Evolutionary conservation across 768 basidiomycete genomes (phyloP), one percentile per base, ranked within the genome.

Genomic region (Hortiboletus campestris): DNA sequence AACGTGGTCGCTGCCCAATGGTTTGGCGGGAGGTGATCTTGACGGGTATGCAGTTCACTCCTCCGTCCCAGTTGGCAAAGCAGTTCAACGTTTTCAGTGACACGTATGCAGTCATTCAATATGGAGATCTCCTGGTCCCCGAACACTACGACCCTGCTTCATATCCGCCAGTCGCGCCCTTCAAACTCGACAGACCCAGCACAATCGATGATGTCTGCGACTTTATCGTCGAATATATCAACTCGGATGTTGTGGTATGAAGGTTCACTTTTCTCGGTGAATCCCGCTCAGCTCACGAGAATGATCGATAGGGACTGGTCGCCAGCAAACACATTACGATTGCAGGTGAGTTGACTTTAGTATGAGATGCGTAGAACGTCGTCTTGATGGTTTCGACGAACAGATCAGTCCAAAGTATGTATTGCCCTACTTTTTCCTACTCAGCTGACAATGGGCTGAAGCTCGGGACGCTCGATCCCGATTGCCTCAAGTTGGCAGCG

Each of bases 141-240:
- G 68, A 73, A 17, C 69, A 79, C 34, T 72, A 77, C 20, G 62
- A 69, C 0, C 75, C 88, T 17, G 84, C 82, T 10, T 62, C 70
- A 2, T 89, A 91, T 61, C 58, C 67, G 4, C 39, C 76, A 1
- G 72, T 68, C 6, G 61, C 59, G 0, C 71, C 78, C 0, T 70
- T 67, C 43, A 70, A 63, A 2, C 67, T 84, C 20, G 56, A 59
- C 20, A 70, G 78, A 13, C 78, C 81, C 10, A 81, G 82, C 49
- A 81, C 76, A 0, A 80, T 89, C 8, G 75, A 84, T 0, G 88
- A 91, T 58, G 83, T 92, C 10, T 87, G 86, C 58, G 78, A 91
- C 56, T 91, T 92, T 63, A 74, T 93, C 29, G 83, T 90, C 10
- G 84, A 92, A 59, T 93, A 91, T 56, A 89, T 93, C 66, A 79